phyloP scores from a whole-genome alignment of 176 grass and related monocot genomes.

The Triticum urartu region DNA sequence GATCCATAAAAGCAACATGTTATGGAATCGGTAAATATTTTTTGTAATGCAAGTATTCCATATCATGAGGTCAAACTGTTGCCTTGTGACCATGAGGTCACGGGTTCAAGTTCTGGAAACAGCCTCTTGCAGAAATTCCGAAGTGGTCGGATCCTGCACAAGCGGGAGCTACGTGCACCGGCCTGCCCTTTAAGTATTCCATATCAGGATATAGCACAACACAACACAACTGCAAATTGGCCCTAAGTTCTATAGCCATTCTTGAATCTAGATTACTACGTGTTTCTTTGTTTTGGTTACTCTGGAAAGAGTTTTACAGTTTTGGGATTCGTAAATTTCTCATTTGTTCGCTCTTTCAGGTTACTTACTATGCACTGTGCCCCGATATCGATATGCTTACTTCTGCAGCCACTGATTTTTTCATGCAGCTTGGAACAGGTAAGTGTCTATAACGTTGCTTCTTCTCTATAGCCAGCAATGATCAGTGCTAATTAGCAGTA shows the following conservation, averaged over 20 bases:
- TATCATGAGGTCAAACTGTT: too few species aligned
- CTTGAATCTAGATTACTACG: slow-evolving; percentile 5
- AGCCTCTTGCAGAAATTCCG: too few species aligned
- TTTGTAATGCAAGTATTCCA: not conserved
- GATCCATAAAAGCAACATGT: not conserved
- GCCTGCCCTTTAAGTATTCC: not conserved
- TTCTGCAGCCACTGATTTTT: slow-evolving; percentile 77
- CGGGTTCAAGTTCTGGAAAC: too few species aligned
- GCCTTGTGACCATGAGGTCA: too few species aligned
- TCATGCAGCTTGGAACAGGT: slow-evolving; percentile 85
- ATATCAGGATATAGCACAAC: not conserved
- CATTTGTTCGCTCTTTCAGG: slow-evolving; percentile 45
- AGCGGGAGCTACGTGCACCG: too few species aligned
- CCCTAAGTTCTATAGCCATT: not conserved
- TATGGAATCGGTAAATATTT: not conserved
- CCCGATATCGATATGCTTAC: slow-evolving; percentile 91
- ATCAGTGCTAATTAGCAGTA: too few species aligned
- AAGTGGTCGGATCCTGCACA: too few species aligned
- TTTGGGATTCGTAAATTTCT: slow-evolving; percentile 7
- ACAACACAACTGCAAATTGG: not conserved
- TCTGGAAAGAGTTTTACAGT: not conserved
- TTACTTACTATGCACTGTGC: slow-evolving; percentile 87
- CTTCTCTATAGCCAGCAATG: not conserved
- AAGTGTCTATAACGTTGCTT: slow-evolving; percentile 28
- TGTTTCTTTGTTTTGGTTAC: slow-evolving; percentile 14